A percentile compares a stretch with the other conserved stretches of the same genome.
Conservation (phyloP, 2,329 filamentous ascomycete species). For the Thermochaetoides dissita region DNA sequence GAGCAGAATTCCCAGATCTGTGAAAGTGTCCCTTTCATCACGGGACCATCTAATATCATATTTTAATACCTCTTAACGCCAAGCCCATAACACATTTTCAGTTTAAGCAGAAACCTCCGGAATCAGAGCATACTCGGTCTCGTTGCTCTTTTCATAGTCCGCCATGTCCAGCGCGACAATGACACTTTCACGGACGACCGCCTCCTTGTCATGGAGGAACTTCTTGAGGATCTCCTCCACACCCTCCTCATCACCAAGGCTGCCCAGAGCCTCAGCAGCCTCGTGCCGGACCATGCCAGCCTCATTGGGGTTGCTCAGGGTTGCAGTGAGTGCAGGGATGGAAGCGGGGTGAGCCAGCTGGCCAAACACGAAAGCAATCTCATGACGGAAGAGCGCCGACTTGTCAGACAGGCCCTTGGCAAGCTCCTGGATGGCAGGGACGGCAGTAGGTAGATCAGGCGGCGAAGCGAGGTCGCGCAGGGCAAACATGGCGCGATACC, state of each 20-base stretch:
- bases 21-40: constrained; percentile 1
- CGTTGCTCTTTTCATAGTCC: constrained; percentile 80
- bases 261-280: constrained; percentile 89
- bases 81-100: constrained; percentile 15
- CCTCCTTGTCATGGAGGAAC: constrained; percentile 81
- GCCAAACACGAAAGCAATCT: constrained; percentile 96
- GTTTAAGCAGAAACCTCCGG: constrained; percentile 38
- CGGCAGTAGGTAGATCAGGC: constrained; percentile 75
- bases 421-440: constrained; percentile 73
- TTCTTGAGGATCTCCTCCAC: constrained; percentile 73
- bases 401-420: constrained; percentile 73
- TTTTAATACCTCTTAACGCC: constrained; percentile 10
- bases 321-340: constrained; percentile 71
- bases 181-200: constrained; percentile 87
- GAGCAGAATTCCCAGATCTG: constrained; percentile 1
- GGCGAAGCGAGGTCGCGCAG: constrained; percentile 90
- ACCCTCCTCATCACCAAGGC: constrained; percentile 81
- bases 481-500: constrained; percentile 97
- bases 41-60: constrained; percentile 4
- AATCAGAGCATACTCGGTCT: constrained; percentile 84
- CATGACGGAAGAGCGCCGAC: constrained; percentile 89
- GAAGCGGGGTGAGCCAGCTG: constrained; percentile 94
- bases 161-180: constrained; percentile 96
- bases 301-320: constrained; percentile 66
- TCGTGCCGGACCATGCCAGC: constrained; percentile 96